These are phyloP conservation scores for Pseudogymnoascus sp. DNA, from an alignment of 2,329 filamentous ascomycete genomes.

Conservation along the genomic window DNA sequence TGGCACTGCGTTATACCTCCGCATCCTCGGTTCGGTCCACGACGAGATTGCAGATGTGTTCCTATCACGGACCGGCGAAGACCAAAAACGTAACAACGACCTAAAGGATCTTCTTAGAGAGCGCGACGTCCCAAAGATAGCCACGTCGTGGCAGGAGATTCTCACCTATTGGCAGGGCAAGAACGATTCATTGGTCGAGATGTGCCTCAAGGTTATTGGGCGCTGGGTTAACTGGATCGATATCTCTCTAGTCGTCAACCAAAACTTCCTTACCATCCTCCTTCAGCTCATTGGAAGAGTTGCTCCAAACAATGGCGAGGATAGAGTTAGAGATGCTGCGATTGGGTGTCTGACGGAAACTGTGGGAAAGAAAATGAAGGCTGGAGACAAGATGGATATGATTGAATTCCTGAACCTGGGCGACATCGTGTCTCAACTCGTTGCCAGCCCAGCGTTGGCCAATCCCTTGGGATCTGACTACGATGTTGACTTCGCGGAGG, in stretches of 20 bases:
- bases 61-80: conserved; percentile 66
- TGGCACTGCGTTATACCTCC: conserved; percentile 80
- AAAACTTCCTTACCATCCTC: conserved; percentile 75
- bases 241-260: conserved; percentile 85
- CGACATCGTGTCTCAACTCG: conserved; percentile 77
- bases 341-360: conserved; percentile 95
- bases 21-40: conserved; percentile 81
- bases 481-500: conserved; percentile 91
- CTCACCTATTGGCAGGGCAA: conserved; percentile 62
- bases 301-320: conserved; percentile 53
- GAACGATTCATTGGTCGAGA: conserved; percentile 68
- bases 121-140: conserved; percentile 82
- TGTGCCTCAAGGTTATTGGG: conserved; percentile 84
- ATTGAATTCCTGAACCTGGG: conserved; percentile 84
- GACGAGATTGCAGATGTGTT: conserved; percentile 96
- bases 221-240: conserved; percentile 99
- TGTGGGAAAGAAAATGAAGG: conserved; percentile 95
- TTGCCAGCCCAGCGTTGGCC: conserved; percentile 71
- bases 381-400: conserved; percentile 86
- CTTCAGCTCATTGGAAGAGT: conserved; percentile 80
- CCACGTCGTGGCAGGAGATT: conserved; percentile 85
- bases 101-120: conserved; percentile 85
- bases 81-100: conserved; percentile 78
- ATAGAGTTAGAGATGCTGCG: conserved; percentile 80
- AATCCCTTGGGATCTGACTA: conserved; percentile 79